Evolutionary conservation across 1,284 basidiomycete species (phyloP).

Genomic region (Rhizopogon parksii): DNA sequence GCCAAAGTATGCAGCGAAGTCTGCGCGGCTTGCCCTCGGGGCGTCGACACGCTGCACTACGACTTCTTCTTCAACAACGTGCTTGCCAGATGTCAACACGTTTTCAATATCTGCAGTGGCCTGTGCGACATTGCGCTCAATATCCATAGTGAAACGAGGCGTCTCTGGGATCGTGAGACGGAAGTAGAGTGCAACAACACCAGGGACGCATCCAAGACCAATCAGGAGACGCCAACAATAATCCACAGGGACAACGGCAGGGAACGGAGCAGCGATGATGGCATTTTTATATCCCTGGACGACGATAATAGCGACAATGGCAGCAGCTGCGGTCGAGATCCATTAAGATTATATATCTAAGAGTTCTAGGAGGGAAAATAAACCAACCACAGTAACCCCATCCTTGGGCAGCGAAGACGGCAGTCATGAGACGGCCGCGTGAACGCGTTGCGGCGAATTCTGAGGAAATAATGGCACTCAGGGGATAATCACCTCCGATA

Average conservation of each 20-base stretch:
- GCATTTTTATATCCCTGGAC: constrained; percentile 49
- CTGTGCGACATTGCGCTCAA: constrained; percentile 56
- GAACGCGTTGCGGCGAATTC: constrained; percentile 58
- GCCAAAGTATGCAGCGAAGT: constrained; percentile 43
- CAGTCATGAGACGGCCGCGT: constrained; percentile 52
- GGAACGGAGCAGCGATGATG: constrained; percentile 31
- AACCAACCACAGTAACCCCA: constrained; percentile 46
- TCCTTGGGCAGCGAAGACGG: constrained; percentile 50
- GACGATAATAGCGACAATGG: constrained; percentile 51
- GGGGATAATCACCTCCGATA: constrained; percentile 52
- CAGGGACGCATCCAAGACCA: constrained; percentile 48
- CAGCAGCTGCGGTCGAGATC: constrained; percentile 29
- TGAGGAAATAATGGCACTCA: constrained; percentile 44
- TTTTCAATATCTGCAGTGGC: constrained; percentile 47
- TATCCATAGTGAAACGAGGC: constrained; percentile 66
- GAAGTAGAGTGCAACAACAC: constrained; percentile 47
- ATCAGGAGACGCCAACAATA: constrained; percentile 43
- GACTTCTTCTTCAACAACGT: constrained; percentile 35
- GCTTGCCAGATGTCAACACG: constrained; percentile 38
- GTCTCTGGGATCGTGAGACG: constrained; percentile 54
- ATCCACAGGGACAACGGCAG: constrained; percentile 31
- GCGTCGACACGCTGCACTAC: constrained; percentile 37
- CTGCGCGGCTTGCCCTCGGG: constrained; percentile 39
- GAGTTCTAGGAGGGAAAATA: constrained; percentile 9
- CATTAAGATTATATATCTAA: constrained; percentile 7